phyloP scores from a whole-genome alignment of 441 rosid genomes.

The Populus hybrid region DNA sequence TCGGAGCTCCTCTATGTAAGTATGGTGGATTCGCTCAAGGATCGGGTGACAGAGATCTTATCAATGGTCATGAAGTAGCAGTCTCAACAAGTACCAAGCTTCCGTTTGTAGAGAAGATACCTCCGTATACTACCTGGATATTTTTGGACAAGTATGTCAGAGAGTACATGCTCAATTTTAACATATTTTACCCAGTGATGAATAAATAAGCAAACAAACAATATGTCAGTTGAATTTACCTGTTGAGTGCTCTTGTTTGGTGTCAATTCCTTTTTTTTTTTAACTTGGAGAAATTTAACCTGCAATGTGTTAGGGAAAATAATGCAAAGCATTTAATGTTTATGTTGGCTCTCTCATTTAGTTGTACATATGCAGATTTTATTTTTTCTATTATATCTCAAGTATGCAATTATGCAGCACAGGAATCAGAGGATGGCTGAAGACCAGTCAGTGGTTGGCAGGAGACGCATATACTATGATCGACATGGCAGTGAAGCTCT shows the following conservation, averaged over 20 bases:
- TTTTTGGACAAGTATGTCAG: constrained; percentile 57
- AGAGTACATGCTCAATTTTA: constrained; percentile 1
- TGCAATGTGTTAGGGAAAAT: neutral
- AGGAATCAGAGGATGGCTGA: constrained; percentile 88
- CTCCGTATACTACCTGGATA: constrained; percentile 69
- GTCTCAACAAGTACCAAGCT: constrained; percentile 40
- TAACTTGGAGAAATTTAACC: neutral
- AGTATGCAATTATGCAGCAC: constrained; percentile 38
- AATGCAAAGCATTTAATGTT: neutral
- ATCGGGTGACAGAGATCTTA: constrained; percentile 62
- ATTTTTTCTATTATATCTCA: constrained; percentile 30
- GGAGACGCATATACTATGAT: constrained; percentile 73
- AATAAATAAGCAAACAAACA: neutral
- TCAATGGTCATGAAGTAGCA: constrained; percentile 52
- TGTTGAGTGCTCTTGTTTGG: neutral
- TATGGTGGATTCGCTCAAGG: constrained; percentile 53
- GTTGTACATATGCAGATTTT: constrained; percentile 18
- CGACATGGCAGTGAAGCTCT: constrained; percentile 90
- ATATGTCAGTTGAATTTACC: neutral
- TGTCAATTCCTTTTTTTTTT: neutral
- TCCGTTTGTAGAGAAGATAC: constrained; percentile 58
- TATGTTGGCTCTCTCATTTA: constrained; percentile 5
- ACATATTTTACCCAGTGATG: neutral
- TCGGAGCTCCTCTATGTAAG: constrained; percentile 40
- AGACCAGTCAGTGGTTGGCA: constrained; percentile 82